Base-by-base conservation (phyloP, 2,329 filamentous ascomycete species). In the Verticillium nubilum region DNA sequence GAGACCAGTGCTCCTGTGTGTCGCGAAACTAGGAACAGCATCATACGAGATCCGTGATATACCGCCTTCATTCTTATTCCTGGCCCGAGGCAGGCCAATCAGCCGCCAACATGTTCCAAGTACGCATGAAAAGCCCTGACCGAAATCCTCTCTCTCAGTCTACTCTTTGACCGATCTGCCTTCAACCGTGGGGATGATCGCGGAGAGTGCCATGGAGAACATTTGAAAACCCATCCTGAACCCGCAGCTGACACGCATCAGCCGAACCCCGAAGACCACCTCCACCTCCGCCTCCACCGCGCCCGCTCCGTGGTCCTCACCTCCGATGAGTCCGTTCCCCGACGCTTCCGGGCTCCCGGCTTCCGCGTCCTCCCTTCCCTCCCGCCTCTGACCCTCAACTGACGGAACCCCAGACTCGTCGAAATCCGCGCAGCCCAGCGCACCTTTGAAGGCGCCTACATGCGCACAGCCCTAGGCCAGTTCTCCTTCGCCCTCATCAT, bases 381-480 rank as follows among this genome's bases (percentile, higher is more conserved):
- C 52, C 47, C 7, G 50, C 19, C 35, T 28, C n/a, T 54, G n/a
- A 58, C 19, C 37, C 58, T 54, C 31, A 54, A 27, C 26, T 25
- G 12, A 52, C 33, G 23, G 28, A 9, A 9, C 54, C 17, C 15
- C 61, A 86, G 83, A 74, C 88, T 99, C 52, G 91, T 97, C 64
- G 95, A 98, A 76, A 89, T 98, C 65, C 91, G 95, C 64, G 95
- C 95, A 13, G 91, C 94, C 12, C 95, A 99, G 73, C 86, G 95
- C 58, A 99, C 95, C 2, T 99, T 98, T 68, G 95, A 99, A 75
- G 95, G 95, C 25, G 95, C 95, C 25, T 99, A 98, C 75, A 89
- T 97, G 70, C 90, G 95, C 62, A 99, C 95, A 0, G 93, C 94
- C 2, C 85, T 99, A 23, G 91, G 91, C 3, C 93, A 98, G 70